Evolutionary conservation across 2,329 filamentous ascomycete genomes (phyloP).

Genomic region (Didymella exigua): DNA sequence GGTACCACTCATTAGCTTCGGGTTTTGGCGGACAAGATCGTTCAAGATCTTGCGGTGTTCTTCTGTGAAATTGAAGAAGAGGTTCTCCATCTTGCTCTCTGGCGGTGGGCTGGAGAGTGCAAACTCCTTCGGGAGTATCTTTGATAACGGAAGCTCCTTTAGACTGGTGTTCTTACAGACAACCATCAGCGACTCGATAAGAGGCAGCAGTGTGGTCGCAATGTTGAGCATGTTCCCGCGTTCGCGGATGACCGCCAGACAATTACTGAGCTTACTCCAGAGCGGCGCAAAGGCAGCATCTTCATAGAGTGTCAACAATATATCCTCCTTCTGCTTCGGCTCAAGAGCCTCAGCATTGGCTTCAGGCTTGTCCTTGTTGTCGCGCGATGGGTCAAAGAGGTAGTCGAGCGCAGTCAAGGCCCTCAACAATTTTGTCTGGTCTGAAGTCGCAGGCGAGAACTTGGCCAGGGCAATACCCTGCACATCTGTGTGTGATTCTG

Average conservation of each 20-base stretch:
- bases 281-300: slow-evolving; percentile 87
- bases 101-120: slow-evolving; percentile 76
- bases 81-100: slow-evolving; percentile 79
- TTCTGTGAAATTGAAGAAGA: slow-evolving; percentile 98
- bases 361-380: slow-evolving; percentile 56
- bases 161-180: slow-evolving; percentile 97
- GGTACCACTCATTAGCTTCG: slow-evolving; percentile 97
- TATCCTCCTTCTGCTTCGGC: slow-evolving; percentile 75
- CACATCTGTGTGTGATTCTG: slow-evolving; percentile 88
- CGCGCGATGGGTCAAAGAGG: slow-evolving; percentile 81
- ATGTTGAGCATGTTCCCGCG: slow-evolving; percentile 97
- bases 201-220: slow-evolving; percentile 88
- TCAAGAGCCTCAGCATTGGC: slow-evolving; percentile 58
- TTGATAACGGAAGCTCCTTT: slow-evolving; percentile 64
- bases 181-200: slow-evolving; percentile 98
- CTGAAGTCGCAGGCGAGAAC: slow-evolving; percentile 93
- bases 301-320: slow-evolving; percentile 86
- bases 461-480: slow-evolving; percentile 93
- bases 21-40: slow-evolving; percentile 94
- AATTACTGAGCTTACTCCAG: slow-evolving; percentile 91
- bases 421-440: slow-evolving; percentile 93
- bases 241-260: slow-evolving; percentile 83
- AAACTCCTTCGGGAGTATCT: slow-evolving; percentile 64
- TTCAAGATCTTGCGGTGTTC: slow-evolving; percentile 98
- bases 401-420: slow-evolving; percentile 94